Evolutionary conservation across 2,329 filamentous ascomycete species (phyloP).

Genomic region (Ophiostoma ulmi): DNA sequence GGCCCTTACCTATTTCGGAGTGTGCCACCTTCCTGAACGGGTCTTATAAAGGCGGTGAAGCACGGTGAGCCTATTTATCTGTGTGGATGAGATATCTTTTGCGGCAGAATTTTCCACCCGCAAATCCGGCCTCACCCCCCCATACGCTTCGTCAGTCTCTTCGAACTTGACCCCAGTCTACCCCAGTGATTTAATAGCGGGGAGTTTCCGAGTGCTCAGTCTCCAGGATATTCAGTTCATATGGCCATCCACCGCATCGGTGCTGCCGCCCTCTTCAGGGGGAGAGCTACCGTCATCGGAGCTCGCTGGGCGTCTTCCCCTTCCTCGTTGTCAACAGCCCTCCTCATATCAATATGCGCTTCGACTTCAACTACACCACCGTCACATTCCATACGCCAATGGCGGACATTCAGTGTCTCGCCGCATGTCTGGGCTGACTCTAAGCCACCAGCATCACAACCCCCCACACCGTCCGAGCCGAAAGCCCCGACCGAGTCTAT

Average conservation of each 20-base stretch:
- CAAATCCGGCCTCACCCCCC: slow-evolving; percentile 1
- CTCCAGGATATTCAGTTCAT: not conserved
- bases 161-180: not conserved
- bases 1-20: not conserved
- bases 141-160: slow-evolving; percentile 7
- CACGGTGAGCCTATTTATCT: not conserved
- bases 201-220: not conserved
- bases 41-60: slow-evolving; percentile 10
- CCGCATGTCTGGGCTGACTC: slow-evolving; percentile 26
- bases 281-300: not conserved
- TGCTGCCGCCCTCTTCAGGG: not conserved
- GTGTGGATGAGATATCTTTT: slow-evolving; percentile 14
- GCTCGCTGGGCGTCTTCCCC: slow-evolving; percentile 10
- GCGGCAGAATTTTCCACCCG: slow-evolving; percentile 15
- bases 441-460: slow-evolving; percentile 14
- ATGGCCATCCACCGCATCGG: slow-evolving; percentile 19
- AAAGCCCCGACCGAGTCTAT: not conserved
- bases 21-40: not conserved
- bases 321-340: not conserved
- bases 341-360: not conserved
- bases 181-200: not conserved
- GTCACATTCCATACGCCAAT: slow-evolving; percentile 47
- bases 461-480: slow-evolving; percentile 11
- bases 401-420: slow-evolving; percentile 32
- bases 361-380: not conserved